Conservation (phyloP, 106 monocot species). For the Allium cepa region DNA sequence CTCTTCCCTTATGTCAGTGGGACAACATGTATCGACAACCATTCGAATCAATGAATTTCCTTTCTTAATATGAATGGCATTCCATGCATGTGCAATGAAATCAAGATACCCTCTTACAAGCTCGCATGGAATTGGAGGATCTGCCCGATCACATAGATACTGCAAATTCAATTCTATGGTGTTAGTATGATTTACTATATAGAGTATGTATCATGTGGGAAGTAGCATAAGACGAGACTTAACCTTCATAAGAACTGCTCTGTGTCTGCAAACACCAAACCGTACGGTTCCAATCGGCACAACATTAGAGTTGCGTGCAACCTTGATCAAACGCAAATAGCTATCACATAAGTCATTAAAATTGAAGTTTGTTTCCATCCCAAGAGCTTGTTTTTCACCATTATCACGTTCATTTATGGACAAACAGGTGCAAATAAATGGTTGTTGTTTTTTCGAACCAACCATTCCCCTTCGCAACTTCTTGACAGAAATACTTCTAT, state of each 20-base stretch:
- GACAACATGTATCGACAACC: slow-evolving; percentile 94
- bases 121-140: slow-evolving; percentile 95
- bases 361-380: slow-evolving; percentile 16
- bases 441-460: slow-evolving; percentile 59
- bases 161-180: slow-evolving; percentile 17
- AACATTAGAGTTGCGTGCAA: slow-evolving; percentile 61
- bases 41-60: slow-evolving; percentile 49
- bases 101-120: slow-evolving; percentile 91
- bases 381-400: slow-evolving; percentile 20
- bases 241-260: slow-evolving; percentile 98
- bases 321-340: slow-evolving; percentile 67
- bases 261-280: slow-evolving; percentile 96
- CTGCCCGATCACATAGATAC: slow-evolving; percentile 93
- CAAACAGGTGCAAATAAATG: slow-evolving; percentile 90
- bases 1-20: slow-evolving; percentile 88
- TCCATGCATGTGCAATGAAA: slow-evolving; percentile 99
- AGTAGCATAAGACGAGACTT: neutral
- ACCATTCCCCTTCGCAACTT: slow-evolving; percentile 45
- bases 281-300: slow-evolving; percentile 78
- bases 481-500: slow-evolving; percentile 46
- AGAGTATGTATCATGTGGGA: neutral
- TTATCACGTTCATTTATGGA: slow-evolving; percentile 22
- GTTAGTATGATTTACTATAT: too few species aligned
- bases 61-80: slow-evolving; percentile 54
- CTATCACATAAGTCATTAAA: slow-evolving; percentile 66